These are phyloP conservation scores for Alternaria tenuissima DNA, from an alignment of 2,329 filamentous ascomycete species.

Conservation along the genomic window DNA sequence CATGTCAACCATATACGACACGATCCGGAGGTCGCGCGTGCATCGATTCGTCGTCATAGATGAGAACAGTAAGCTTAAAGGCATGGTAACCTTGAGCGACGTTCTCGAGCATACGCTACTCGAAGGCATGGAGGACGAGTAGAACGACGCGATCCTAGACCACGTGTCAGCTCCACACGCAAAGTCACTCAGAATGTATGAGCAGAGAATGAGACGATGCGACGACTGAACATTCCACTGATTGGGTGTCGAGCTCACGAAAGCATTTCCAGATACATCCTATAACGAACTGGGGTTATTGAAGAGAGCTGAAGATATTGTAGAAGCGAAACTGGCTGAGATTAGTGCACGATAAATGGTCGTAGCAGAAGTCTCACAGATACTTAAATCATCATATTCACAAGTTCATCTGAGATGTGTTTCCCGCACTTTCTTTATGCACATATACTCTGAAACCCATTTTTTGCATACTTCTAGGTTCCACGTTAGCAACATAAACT, in stretches of 20 bases:
- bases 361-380: not conserved
- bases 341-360: not conserved
- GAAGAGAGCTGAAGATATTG: not conserved
- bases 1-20: slow-evolving; percentile 95
- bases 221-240: slow-evolving; percentile 3
- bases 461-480: not conserved
- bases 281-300: not conserved
- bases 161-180: slow-evolving; percentile 10
- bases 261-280: not conserved
- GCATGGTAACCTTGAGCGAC: slow-evolving; percentile 92
- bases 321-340: not conserved
- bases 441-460: not conserved
- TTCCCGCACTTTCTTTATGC: not conserved
- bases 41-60: slow-evolving; percentile 94
- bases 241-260: not conserved
- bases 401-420: not conserved
- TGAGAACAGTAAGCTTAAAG: slow-evolving; percentile 83
- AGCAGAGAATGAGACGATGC: slow-evolving; percentile 6
- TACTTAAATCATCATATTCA: not conserved
- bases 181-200: slow-evolving; percentile 2
- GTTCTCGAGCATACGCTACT: slow-evolving; percentile 95
- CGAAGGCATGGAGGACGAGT: slow-evolving; percentile 69
- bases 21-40: slow-evolving; percentile 91
- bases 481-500: not conserved
- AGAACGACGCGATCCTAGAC: slow-evolving; percentile 14